These are phyloP conservation scores for Phytomonas sp. DNA, from an alignment of 208 protist species.

Conservation along the genomic window DNA sequence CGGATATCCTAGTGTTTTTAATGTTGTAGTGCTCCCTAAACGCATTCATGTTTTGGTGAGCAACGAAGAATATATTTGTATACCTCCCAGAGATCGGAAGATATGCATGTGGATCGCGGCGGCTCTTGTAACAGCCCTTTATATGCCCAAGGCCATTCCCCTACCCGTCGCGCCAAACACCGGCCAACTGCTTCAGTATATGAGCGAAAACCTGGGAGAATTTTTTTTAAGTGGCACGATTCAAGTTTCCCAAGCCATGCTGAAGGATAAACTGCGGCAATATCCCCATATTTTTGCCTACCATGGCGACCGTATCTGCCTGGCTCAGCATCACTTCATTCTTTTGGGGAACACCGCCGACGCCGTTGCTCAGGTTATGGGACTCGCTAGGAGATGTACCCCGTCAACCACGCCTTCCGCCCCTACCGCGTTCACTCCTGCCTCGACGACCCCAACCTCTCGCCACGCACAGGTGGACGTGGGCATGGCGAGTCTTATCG, in stretches of 20 bases:
- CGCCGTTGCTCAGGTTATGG: neutral
- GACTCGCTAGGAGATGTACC: neutral
- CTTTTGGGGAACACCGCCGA: slow-evolving; percentile 1
- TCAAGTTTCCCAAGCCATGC: neutral
- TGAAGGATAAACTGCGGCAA: neutral
- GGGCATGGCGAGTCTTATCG: neutral
- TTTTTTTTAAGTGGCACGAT: neutral
- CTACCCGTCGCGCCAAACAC: neutral
- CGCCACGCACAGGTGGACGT: neutral
- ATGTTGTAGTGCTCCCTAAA: slow-evolving; percentile 25
- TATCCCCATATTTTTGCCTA: neutral
- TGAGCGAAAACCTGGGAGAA: neutral
- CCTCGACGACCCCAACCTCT: neutral
- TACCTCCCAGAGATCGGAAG: neutral
- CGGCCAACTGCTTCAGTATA: neutral
- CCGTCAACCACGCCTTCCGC: neutral
- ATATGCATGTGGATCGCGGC: slow-evolving; percentile 16
- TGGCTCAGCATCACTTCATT: neutral
- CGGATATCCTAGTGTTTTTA: slow-evolving; percentile 12
- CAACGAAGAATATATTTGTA: neutral
- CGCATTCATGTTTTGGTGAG: slow-evolving; percentile 28
- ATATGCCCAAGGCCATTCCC: neutral
- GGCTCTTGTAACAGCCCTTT: neutral
- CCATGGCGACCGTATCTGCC: neutral
- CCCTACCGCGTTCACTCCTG: neutral